Evolutionary conservation across 495 filamentous ascomycete genomes (phyloP), one percentile per base, ranked within the genome.

Genomic region (Clohesyomyces aquaticus): DNA sequence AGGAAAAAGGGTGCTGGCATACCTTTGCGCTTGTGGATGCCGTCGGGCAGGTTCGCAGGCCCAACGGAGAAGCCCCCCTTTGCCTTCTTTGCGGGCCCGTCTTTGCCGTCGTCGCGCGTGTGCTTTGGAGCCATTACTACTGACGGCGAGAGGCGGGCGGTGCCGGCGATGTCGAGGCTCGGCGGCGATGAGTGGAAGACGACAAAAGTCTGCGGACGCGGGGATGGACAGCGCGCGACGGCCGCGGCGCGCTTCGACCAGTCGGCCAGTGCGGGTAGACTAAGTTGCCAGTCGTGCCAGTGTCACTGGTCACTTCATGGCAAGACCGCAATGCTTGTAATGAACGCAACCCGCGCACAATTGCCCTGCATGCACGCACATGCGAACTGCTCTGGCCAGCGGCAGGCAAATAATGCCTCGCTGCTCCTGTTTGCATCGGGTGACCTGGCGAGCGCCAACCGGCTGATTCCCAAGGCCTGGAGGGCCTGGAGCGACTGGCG

Each of bases 1-100:
- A 4, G 46, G 4, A 49, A 22, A 49, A 49, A 26, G 18, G 8
- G 0, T n/a, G 16, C 19, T 2, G 52, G 14, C 65, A 22, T 46
- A 94, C 93, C 84, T 83, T 97, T 97, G 61, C 94, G 90, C 68
- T 86, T 85, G 83, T 95, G 89, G 18, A 88, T 87, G 38, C 94
- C 94, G 75, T 98, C 93, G 23, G 94, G 94, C 18, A 98, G 81
- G 73, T 97, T 96, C 46, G 87, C 91, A 48, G 94, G 94, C 1
- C 93, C 94, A 47, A 97, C 87, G 16, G 83, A 85, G 79, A 91
- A 90, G 23, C 85, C 87, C 71, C 85, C 88, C 67, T 78, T 83
- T 64, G 80, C 78, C 68, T 84, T 84, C 56, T 73, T 72, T 22
- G 71, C 67, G 11, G 71, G 74, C 61, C 76, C 74, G 50, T 70